Conservation (phyloP, 352 stramenopile species). For the Pythium volutum region DNA sequence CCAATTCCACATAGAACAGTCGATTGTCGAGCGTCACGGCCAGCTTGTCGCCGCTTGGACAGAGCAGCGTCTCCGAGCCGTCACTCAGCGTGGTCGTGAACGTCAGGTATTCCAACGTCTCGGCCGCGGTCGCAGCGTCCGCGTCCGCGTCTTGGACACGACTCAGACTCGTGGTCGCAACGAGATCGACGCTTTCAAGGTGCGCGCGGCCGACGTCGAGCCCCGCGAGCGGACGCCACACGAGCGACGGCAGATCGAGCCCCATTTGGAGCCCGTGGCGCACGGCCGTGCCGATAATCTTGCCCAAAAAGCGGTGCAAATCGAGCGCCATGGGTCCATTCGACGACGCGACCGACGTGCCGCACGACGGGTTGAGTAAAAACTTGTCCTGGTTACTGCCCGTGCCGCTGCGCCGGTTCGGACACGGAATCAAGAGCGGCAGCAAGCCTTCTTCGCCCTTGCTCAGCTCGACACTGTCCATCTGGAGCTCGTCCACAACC, state of each 20-base stretch:
- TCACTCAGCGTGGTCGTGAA: slow-evolving; percentile 78
- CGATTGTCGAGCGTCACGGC: slow-evolving; percentile 62
- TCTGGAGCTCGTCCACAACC: slow-evolving; percentile 69
- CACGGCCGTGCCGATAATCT: slow-evolving; percentile 88
- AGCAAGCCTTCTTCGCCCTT: slow-evolving; percentile 83
- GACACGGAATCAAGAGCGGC: slow-evolving; percentile 82
- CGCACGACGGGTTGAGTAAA: slow-evolving; percentile 78
- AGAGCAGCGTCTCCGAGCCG: slow-evolving; percentile 44
- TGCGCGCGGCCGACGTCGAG: slow-evolving; percentile 35
- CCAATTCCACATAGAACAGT: slow-evolving; percentile 39
- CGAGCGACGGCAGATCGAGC: slow-evolving; percentile 61
- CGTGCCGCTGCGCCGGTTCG: slow-evolving; percentile 82
- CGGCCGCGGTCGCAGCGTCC: slow-evolving; percentile 41
- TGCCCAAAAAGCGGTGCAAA: slow-evolving; percentile 87
- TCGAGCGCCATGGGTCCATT: slow-evolving; percentile 91
- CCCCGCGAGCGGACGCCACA: slow-evolving; percentile 73
- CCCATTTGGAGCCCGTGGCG: slow-evolving; percentile 74
- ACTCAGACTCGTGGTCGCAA: slow-evolving; percentile 62
- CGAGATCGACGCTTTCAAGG: slow-evolving; percentile 66
- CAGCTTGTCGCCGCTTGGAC: slow-evolving; percentile 38
- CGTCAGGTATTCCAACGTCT: slow-evolving; percentile 59
- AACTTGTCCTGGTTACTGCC: slow-evolving; percentile 83
- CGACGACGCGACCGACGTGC: slow-evolving; percentile 69
- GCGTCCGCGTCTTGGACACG: slow-evolving; percentile 45
- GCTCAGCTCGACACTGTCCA: slow-evolving; percentile 29